These are phyloP conservation scores for Viridothelium virens DNA, from an alignment of 495 filamentous ascomycete species.

Conservation along the genomic window DNA sequence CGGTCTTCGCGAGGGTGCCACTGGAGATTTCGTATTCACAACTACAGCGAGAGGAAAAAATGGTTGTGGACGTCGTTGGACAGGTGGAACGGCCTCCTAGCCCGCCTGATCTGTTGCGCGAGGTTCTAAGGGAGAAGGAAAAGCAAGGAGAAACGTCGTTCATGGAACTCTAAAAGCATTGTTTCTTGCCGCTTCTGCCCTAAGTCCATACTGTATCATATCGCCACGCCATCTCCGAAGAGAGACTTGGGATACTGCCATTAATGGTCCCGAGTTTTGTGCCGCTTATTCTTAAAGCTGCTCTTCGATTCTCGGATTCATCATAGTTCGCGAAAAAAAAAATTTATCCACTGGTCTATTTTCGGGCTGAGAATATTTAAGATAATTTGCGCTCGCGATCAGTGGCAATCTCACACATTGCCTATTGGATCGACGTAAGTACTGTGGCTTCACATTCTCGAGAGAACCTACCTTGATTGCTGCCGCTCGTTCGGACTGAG, in stretches of 20 bases:
- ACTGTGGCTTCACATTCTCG: not conserved
- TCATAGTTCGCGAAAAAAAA: not conserved
- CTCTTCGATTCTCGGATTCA: not conserved
- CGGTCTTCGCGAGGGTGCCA: not conserved
- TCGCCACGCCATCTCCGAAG: not conserved
- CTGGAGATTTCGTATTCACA: not conserved
- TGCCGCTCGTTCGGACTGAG: constrained; percentile 59
- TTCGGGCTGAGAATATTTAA: no score
- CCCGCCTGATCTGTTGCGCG: constrained; percentile 7
- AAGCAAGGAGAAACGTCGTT: constrained; percentile 2
- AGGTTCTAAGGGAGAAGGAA: constrained; percentile 2
- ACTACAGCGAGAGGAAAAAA: not conserved
- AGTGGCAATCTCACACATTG: constrained; percentile 65
- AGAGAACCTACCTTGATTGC: constrained; percentile 59
- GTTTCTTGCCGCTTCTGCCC: no score
- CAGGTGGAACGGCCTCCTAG: constrained; percentile 12
- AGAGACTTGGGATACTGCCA: not conserved
- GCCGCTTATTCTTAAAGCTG: not conserved
- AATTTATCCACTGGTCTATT: not conserved
- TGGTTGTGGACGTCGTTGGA: not conserved
- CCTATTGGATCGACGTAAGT: constrained; percentile 36
- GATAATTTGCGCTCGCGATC: constrained; percentile 50
- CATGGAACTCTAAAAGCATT: not conserved
- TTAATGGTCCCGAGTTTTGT: not conserved
- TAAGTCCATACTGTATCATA: no score